These are phyloP conservation scores for Closterium sp. DNA, from an alignment of 139 green algal genomes.

Conservation along the genomic window DNA sequence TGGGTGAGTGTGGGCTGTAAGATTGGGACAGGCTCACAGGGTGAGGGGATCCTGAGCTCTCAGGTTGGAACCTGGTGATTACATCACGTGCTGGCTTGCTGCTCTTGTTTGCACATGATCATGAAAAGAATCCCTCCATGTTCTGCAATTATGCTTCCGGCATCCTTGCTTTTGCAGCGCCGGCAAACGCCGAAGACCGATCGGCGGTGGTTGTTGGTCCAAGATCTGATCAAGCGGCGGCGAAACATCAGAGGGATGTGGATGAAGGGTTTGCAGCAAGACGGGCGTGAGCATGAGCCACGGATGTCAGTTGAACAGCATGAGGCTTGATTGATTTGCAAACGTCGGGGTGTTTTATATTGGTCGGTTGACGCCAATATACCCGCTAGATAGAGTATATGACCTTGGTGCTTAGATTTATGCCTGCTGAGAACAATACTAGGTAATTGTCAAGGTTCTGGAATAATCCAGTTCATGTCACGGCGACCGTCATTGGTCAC, in stretches of 20 bases:
- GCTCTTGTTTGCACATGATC: too few species aligned
- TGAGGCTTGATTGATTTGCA: neutral
- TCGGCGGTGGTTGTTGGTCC: neutral
- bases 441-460: neutral
- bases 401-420: too few species aligned
- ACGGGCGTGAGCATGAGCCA: neutral
- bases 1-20: too few species aligned
- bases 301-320: neutral
- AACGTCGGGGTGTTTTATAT: too few species aligned
- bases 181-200: neutral
- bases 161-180: neutral
- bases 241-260: neutral
- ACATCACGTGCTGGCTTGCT: too few species aligned
- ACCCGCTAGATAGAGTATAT: neutral
- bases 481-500: neutral
- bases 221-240: neutral
- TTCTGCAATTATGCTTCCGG: neutral
- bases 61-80: too few species aligned
- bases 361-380: neutral
- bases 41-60: too few species aligned
- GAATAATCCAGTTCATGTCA: neutral
- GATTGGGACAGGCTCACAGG: too few species aligned
- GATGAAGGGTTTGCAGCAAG: neutral
- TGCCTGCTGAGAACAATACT: too few species aligned
- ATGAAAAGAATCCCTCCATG: too few species aligned